These are phyloP conservation scores for Globisporangium heterothallicum DNA, from an alignment of 352 stramenopile species.

Conservation along the genomic window DNA sequence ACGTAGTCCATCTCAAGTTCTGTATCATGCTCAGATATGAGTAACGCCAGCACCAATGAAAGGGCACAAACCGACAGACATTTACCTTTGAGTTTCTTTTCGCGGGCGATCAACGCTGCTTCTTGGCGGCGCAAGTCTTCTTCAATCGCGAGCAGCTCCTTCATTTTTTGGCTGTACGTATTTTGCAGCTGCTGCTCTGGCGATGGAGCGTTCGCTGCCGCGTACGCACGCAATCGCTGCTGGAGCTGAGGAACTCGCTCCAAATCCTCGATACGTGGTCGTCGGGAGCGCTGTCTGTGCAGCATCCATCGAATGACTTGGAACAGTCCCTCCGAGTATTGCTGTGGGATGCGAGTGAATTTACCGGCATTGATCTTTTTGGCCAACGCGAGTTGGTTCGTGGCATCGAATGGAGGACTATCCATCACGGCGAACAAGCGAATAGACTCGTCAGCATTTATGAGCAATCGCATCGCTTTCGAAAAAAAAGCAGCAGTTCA, in stretches of 20 bases:
- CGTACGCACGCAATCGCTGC: conserved; percentile 76
- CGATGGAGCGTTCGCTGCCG: conserved; percentile 45
- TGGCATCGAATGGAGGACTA: conserved; percentile 88
- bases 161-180: conserved; percentile 86
- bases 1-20: conserved; percentile 76
- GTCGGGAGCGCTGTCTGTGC: conserved; percentile 73
- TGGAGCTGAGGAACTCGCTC: conserved; percentile 78
- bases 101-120: conserved; percentile 71
- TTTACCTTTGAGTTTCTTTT: conserved; percentile 81
- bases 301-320: conserved; percentile 90
- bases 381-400: conserved; percentile 88
- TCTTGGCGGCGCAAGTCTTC: conserved; percentile 83
- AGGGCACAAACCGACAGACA: neutral
- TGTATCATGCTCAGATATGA: conserved; percentile 12
- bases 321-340: conserved; percentile 90
- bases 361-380: conserved; percentile 93
- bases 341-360: conserved; percentile 85
- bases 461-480: neutral
- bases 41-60: conserved; percentile 4
- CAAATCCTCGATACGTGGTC: conserved; percentile 80
- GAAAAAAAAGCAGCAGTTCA: conserved; percentile 6
- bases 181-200: conserved; percentile 69
- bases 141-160: conserved; percentile 80
- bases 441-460: neutral
- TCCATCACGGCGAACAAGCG: neutral